Conservation (phyloP, 1,284 basidiomycete species). For the Pseudozyma tsukubaensis region DNA sequence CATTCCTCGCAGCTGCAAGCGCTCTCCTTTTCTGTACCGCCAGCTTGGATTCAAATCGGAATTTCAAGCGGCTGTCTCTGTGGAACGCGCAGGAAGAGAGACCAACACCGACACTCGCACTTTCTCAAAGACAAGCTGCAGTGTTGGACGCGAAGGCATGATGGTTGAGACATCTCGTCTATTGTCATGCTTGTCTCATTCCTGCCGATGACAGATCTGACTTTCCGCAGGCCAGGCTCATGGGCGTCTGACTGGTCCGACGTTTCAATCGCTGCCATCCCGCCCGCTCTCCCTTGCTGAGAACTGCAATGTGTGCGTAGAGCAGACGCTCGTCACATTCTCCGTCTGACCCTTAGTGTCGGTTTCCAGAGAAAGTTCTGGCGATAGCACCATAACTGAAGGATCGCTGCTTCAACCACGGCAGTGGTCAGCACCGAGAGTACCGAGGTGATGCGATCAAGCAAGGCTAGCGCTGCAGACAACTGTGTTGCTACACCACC, state of each 20-base stretch:
- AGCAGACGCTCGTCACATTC: slow-evolving; percentile 16
- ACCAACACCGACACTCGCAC: not conserved
- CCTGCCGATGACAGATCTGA: slow-evolving; percentile 7
- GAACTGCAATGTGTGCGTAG: not conserved
- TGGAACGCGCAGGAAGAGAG: not conserved
- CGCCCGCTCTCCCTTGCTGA: not conserved
- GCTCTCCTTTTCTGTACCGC: slow-evolving; percentile 6
- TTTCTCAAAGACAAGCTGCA: not conserved
- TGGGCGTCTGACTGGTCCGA: too few species aligned
- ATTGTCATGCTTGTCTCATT: slow-evolving; percentile 34
- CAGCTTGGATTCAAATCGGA: slow-evolving; percentile 2
- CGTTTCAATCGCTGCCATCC: not conserved
- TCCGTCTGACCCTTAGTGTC: slow-evolving; percentile 1
- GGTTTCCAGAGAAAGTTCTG: slow-evolving; percentile 14
- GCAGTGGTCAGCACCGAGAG: too few species aligned
- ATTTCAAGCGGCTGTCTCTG: slow-evolving; percentile 3
- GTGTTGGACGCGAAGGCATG: slow-evolving; percentile 19
- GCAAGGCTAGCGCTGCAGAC: not conserved
- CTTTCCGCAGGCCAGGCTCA: not conserved
- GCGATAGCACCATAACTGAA: not conserved
- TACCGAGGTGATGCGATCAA: not conserved
- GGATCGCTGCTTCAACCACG: not conserved
- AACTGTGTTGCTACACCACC: not conserved
- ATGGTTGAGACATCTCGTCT: slow-evolving; percentile 22
- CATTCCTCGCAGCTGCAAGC: slow-evolving; percentile 34